Conservation (phyloP, 139 green algal species). For the Zygnema circumcarinatum region DNA sequence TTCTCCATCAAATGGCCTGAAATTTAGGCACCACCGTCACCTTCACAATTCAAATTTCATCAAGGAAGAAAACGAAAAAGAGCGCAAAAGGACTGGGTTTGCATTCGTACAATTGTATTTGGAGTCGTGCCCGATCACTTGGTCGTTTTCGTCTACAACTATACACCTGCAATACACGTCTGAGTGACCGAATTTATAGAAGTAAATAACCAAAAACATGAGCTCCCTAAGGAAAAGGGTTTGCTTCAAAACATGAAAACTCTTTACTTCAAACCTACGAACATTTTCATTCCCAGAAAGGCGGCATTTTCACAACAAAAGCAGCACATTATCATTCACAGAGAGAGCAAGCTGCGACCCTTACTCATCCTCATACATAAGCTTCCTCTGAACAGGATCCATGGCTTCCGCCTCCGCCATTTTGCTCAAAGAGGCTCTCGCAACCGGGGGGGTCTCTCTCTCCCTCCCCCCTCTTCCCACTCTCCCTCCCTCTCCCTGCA, state of each 20-base stretch:
- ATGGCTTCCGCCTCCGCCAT: constrained; percentile 19
- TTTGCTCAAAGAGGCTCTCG: background rate
- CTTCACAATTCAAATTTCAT: background rate
- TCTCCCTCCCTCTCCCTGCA: background rate
- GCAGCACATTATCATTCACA: too few species aligned
- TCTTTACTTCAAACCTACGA: too few species aligned
- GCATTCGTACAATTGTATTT: constrained; percentile 76
- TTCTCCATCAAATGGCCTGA: constrained; percentile 56
- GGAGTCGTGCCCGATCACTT: constrained; percentile 74
- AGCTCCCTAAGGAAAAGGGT: too few species aligned
- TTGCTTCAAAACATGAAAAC: too few species aligned
- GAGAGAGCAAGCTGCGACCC: too few species aligned
- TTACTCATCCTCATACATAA: constrained; percentile 56
- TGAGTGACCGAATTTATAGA: background rate
- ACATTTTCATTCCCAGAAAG: too few species aligned
- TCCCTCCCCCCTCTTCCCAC: background rate
- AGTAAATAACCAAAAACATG: background rate
- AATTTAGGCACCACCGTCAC: background rate
- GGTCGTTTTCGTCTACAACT: constrained; percentile 85
- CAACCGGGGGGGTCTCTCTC: background rate
- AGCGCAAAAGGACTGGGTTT: background rate
- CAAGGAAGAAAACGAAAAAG: constrained; percentile 6
- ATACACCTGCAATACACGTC: constrained; percentile 73
- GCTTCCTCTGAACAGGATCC: constrained; percentile 39
- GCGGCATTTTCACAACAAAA: too few species aligned